phyloP scores from a whole-genome alignment of 441 rosid species.

The Syzygium syzygioides region DNA sequence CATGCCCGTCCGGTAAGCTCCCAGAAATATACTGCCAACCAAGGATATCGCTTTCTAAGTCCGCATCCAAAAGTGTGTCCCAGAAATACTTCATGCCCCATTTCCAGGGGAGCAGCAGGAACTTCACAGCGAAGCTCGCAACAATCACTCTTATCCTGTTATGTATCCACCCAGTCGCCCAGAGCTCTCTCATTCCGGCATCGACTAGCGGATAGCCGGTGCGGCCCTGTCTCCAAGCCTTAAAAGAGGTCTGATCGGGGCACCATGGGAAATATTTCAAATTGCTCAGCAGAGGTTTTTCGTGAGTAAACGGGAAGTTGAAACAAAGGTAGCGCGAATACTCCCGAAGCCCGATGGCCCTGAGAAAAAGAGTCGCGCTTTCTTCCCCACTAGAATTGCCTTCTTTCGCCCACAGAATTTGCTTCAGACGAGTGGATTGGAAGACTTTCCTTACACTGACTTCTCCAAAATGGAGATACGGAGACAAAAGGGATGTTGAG shows the following conservation, averaged over 20 bases:
- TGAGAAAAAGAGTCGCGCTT: constrained; percentile 57
- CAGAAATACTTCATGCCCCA: constrained; percentile 98
- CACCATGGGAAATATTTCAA: constrained; percentile 81
- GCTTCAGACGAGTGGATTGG: constrained; percentile 55
- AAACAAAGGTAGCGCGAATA: constrained; percentile 89
- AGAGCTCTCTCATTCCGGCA: constrained; percentile 97
- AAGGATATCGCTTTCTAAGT: constrained; percentile 77
- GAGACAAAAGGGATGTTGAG: constrained; percentile 71
- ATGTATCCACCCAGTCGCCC: constrained; percentile 97
- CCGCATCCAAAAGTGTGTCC: constrained; percentile 93
- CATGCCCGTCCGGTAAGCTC: constrained; percentile 89
- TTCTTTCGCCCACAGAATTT: constrained; percentile 64
- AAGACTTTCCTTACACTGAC: constrained; percentile 74
- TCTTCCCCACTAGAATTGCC: constrained; percentile 49
- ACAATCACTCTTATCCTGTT: constrained; percentile 83
- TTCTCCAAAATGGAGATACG: constrained; percentile 87
- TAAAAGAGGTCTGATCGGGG: constrained; percentile 47
- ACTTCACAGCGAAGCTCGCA: constrained; percentile 79
- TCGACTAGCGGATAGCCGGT: constrained; percentile 95
- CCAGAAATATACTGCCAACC: constrained; percentile 97
- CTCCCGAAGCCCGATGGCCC: constrained; percentile 78
- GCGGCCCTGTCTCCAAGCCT: constrained; percentile 90
- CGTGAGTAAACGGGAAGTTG: constrained; percentile 86
- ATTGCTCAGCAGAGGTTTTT: constrained; percentile 57
- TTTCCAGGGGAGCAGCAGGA: constrained; percentile 87